phyloP scores from a whole-genome alignment of 169 alveolate genomes.

The Plasmodium inui region DNA sequence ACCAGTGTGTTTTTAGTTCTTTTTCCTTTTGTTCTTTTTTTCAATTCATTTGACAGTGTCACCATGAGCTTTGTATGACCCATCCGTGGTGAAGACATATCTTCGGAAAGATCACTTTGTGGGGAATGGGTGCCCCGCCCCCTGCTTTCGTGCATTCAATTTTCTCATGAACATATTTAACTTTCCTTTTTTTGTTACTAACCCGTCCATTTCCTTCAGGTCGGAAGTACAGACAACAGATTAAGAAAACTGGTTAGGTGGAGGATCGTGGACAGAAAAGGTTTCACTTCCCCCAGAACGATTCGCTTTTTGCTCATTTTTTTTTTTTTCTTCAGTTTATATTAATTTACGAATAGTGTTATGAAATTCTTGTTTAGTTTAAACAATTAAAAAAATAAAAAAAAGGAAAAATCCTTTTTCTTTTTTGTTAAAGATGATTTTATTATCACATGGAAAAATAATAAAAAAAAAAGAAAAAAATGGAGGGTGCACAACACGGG shows the following conservation, averaged over 20 bases:
- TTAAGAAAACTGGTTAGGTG: slow-evolving; percentile 60
- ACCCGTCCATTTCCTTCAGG: slow-evolving; percentile 16
- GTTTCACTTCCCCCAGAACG: background rate
- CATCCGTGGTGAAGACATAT: background rate
- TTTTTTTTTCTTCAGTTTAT: background rate
- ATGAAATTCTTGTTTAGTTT: background rate
- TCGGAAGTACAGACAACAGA: slow-evolving; percentile 70
- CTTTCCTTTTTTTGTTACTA: background rate
- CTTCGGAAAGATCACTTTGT: background rate
- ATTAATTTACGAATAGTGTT: background rate
- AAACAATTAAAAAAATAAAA: background rate
- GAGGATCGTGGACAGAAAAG: background rate
- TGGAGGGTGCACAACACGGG: background rate
- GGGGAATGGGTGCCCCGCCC: background rate
- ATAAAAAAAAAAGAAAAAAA: background rate
- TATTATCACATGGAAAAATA: background rate
- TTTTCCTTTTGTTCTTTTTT: background rate
- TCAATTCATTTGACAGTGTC: background rate
- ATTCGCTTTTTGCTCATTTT: background rate
- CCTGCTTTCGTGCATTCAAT: background rate
- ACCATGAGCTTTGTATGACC: background rate
- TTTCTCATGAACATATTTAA: background rate
- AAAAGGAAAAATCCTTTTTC: background rate
- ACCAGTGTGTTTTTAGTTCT: no score
- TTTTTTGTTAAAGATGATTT: background rate